phyloP scores from a whole-genome alignment of 768 basidiomycete genomes.

The Gautieria morchelliformis region DNA sequence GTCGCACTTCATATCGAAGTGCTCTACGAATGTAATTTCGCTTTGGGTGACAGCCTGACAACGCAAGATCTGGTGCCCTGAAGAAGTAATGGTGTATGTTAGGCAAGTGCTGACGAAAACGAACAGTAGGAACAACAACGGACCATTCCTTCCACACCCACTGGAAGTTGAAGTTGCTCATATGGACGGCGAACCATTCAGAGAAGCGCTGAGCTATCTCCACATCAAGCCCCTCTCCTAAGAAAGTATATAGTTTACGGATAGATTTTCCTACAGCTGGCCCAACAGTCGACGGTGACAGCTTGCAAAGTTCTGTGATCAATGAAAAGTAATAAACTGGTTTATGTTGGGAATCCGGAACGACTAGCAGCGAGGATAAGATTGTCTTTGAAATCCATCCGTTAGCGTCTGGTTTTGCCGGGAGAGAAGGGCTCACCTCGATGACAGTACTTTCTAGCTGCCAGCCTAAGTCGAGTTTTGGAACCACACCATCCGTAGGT shows the following conservation, averaged over 20 bases:
- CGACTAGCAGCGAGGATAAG: conserved; percentile 60
- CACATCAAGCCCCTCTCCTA: conserved; percentile 83
- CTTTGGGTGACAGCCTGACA: conserved; percentile 73
- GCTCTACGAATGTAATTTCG: conserved; percentile 81
- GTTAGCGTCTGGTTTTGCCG: not conserved
- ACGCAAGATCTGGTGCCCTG: conserved; percentile 79
- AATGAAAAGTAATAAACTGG: conserved; percentile 80
- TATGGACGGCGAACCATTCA: conserved; percentile 93
- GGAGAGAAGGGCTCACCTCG: conserved; percentile 42
- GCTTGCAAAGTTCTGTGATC: conserved; percentile 89
- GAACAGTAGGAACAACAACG: conserved; percentile 16
- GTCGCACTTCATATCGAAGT: conserved; percentile 79
- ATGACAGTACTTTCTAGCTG: conserved; percentile 83
- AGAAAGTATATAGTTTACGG: conserved; percentile 65
- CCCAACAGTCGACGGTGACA: conserved; percentile 87
- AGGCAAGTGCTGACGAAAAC: not conserved
- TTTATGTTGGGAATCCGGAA: conserved; percentile 72
- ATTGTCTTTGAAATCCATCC: conserved; percentile 39
- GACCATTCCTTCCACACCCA: conserved; percentile 99
- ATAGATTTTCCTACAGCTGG: conserved; percentile 96
- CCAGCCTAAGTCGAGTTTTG: conserved; percentile 56
- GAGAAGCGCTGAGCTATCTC: conserved; percentile 75
- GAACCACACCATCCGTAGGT: conserved; percentile 35
- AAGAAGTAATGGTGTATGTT: not conserved
- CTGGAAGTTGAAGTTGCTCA: conserved; percentile 96